Evolutionary conservation across 2,329 filamentous ascomycete genomes (phyloP), one percentile per base, ranked within the genome.

Genomic region (Drechslerella stenobrocha): DNA sequence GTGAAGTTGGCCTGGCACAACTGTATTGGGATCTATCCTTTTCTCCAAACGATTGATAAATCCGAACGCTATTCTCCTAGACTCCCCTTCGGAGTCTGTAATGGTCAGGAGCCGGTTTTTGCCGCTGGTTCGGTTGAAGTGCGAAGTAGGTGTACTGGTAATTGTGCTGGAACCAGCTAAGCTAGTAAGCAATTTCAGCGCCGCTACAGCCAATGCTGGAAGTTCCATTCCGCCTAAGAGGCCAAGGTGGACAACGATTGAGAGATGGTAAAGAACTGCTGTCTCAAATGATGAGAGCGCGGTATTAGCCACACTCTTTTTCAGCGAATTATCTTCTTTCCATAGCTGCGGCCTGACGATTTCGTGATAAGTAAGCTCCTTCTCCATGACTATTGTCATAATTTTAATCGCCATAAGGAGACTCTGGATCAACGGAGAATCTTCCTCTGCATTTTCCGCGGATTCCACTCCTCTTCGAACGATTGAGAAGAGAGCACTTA

Each of bases 281-380:
- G 98, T 95, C 75, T 97, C 92, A 73, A 98, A 92, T 0, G 88
- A 91, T n/a, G 87, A 81, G 71, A 92, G 88, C 0, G 89, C 85
- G 3, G 87, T 83, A 72, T 88, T 90, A 0, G 87, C 82, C 20
- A 93, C 86, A 2, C 83, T 81, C 6, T 80, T 78, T 24, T 82
- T 80, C 51, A 84, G 82, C 47, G 82, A 79, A 24, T 81, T 81
- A 18, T 83, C 78, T 58, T 89, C 83, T 30, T 81, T 80, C 74
- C 87, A 89, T 71, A 96, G 80, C 8, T 89, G 77, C 1, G 91
- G 90, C 53, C 88, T 84, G 13, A 97, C 88, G 52, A 98, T 84
- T 74, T 97, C 87, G 40, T 95, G 82, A 75, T 95, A 98, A 0
- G 92, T 97, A 13, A 90, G 83, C 74, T 98, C 93, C 15, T 96